Base-by-base conservation (phyloP, 1,139 yeast species). In the Kurtzmaniella natalensis region DNA sequence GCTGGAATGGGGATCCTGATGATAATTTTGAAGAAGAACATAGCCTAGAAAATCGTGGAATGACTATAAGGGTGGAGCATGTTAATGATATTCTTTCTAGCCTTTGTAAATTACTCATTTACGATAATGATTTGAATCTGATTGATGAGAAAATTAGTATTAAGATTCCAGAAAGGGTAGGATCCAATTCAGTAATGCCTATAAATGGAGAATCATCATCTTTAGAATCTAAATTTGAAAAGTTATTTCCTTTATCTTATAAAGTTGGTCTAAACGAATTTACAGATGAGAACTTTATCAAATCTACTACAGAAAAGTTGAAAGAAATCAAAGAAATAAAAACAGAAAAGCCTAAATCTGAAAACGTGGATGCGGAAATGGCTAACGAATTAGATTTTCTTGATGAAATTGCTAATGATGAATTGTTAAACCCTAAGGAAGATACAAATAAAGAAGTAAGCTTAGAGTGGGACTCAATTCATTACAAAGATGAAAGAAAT, bases 381-480 rank as follows among this genome's bases (percentile, higher is more conserved):
- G 65, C 61, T 23, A 51, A 55, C 28, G 68, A 62, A 33, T 42
- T 67, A 14, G 57, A 57, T 33, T 68, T 68, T 39, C 53, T 68
- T 40, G 70, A 64, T 30, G 70, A 64, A 27, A 57, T 66, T 7
- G 51, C 67, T 6, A 55, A 53, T 32, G 64, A 57, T 29, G 57
- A 49, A 9, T 43, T 57, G 7, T 46, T 55, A 28, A 55, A 60
- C 31, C 65, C 67, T 0, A 52, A 50, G 15, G 47, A 58, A 1
- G 57, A 55, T 25, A 37, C 51, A 7, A 53, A 54, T 30, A 57
- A 53, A 33, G 40, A 62, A 26, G 55, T 51, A 20, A 20, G 49
- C 0, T 41, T 64, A 8, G 64, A 61, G 37, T 67, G 72, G 72
- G 68, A 64, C 38, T 50, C 68, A 0, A 45, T 65, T 14, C 37